Evolutionary conservation across 495 filamentous ascomycete species (phyloP), one percentile per base, ranked within the genome.

Genomic region (Penicillium bovifimosum): DNA sequence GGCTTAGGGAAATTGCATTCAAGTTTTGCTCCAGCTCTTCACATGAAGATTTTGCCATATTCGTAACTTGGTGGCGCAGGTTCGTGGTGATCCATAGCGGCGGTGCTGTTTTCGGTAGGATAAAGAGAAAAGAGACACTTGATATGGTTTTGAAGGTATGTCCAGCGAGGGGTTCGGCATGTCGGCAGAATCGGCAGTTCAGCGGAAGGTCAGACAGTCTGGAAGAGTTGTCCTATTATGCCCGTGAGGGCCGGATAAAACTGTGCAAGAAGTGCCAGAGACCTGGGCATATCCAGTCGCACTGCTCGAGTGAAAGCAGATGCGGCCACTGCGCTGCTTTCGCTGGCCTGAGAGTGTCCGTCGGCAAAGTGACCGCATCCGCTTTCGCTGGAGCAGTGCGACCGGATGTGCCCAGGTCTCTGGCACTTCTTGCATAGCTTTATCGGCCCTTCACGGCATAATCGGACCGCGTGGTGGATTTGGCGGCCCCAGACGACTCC

Each of bases 401-500:
- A 51, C 18, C 56, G 26, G 31, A 58, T 51, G 43, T 62, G 46
- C 50, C 60, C 53, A 4, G 47, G 53, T 38, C 52, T 59, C 47
- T 54, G 45, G 53, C 56, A 62, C 32, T 59, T 54, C 14, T 32
- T 40, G 52, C 46, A 59, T 24, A 56, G 39, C 38, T 54, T 62
- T 3, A 20, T 18, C 47, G 52, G 41, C 17, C 50, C 59, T 18
- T 61, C 54, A n/a, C 36, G 39, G 24, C 48, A 59, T 11, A 56
- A 55, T 7, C 39, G 31, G 11, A 26, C 29, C 2, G 43, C 43
- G 13, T 41, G 35, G 33, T 46, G 54, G 20, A 48, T 55, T 9
- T 47, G 10, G 26, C 46, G 17, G 1, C 47, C 42, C 61, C 58
- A 61, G 5, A 61, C 27, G 18, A 42, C 39, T 0, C 58, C 49